Evolutionary conservation across 352 stramenopile genomes (phyloP), one percentile per base, ranked within the genome.

Genomic region (Pythium pyrilobum): DNA sequence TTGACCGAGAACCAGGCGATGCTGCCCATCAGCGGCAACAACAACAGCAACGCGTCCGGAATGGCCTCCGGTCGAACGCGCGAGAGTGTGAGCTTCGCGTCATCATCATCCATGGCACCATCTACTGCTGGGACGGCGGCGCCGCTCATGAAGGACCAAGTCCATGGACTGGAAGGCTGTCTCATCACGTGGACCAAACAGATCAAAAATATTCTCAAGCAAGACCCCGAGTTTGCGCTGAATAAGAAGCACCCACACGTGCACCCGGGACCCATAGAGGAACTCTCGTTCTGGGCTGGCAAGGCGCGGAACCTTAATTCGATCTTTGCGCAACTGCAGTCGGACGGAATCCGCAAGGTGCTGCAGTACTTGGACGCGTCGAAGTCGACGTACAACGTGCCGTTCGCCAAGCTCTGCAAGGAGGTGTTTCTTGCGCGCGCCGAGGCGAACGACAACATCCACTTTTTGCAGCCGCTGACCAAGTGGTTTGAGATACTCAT

Each of bases 101-200:
- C 37, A 12, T 24, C 31, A 16, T 16, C 31, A 8, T 23, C 31
- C 1, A 11, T 20, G 16, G 28, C 40, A 15, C 23, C 18, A 38
- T n/a, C 34, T 47, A 28, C 16, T 36, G 28, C 23, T 51, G 53
- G 23, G 38, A 52, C 6, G 27, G 16, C 34, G 24, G 55, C 25
- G 18, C 36, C 54, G 11, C 61, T 82, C 13, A 59, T 81, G 23
- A 96, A 93, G 42, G 82, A 96, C 49, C 74, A 89, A 42, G 74
- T 95, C 21, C 85, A 96, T 44, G 73, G 77, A 2, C 72, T 97
- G 3, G 91, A 97, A 63, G 79, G 82, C 3, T 89, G 79, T 21
- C 59, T 97, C 0, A 97, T 97, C 52, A 96, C 84, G 2, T 97
- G 91, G 91, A 97, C 90, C 1, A 97, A 96, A 55, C 91, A 97